These are phyloP conservation scores for Pseudocercospora pini-densiflorae DNA, from an alignment of 2,329 filamentous ascomycete genomes.

Conservation along the genomic window DNA sequence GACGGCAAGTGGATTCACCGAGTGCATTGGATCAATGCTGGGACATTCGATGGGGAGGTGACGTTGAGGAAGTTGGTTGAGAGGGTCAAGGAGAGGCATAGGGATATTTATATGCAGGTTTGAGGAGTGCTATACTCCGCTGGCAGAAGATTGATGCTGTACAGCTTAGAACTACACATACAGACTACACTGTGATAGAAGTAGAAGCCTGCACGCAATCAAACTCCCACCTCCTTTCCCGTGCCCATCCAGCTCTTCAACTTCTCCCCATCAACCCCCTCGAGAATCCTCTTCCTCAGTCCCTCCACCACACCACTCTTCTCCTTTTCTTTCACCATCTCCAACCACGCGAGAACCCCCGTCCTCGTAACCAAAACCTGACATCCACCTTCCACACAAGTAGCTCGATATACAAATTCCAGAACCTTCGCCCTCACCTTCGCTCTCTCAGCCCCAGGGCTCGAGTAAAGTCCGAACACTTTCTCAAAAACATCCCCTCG, in stretches of 20 bases:
- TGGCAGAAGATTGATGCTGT: too few species aligned
- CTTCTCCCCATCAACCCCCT: conserved; percentile 69
- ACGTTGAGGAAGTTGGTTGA: not conserved
- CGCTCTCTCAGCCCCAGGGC: conserved; percentile 62
- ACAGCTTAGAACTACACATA: not conserved
- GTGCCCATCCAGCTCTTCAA: conserved; percentile 42
- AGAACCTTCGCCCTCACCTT: conserved; percentile 65
- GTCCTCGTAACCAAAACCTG: conserved; percentile 80
- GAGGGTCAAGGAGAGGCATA: not conserved
- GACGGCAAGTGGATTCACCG: not conserved
- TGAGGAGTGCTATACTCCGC: not conserved
- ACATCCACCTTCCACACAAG: conserved; percentile 71
- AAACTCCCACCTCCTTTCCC: not conserved
- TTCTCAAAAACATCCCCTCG: conserved; percentile 74
- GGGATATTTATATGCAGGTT: not conserved
- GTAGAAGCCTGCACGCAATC: too few species aligned
- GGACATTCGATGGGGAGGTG: not conserved
- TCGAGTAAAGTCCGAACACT: conserved; percentile 68
- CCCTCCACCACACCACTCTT: conserved; percentile 54
- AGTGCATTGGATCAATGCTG: not conserved
- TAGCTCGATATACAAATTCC: conserved; percentile 67
- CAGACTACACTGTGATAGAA: not conserved
- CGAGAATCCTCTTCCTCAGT: conserved; percentile 63
- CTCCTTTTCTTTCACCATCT: conserved; percentile 54
- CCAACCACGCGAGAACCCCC: conserved; percentile 75